phyloP scores from a whole-genome alignment of 2,329 filamentous ascomycete species.

The Penicillium frequentans region DNA sequence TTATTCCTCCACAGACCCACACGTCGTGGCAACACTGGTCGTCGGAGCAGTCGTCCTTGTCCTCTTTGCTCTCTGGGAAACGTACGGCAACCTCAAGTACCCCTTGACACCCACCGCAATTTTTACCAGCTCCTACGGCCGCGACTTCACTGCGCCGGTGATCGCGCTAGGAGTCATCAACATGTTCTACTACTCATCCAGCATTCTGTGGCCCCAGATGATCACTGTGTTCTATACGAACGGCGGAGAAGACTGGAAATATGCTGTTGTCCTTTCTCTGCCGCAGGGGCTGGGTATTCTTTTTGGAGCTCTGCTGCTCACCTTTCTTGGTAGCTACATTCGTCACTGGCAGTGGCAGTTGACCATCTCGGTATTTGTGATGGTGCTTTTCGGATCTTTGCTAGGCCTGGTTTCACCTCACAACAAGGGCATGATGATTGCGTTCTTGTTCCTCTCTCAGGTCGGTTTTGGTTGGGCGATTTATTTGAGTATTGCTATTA shows the following conservation, averaged over 20 bases:
- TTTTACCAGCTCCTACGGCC: constrained; percentile 46
- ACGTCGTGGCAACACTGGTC: constrained; percentile 40
- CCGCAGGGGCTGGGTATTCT: constrained; percentile 49
- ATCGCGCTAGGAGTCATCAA: constrained; percentile 49
- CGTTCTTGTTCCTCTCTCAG: constrained; percentile 49
- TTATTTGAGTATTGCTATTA: constrained; percentile 51
- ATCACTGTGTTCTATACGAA: constrained; percentile 47
- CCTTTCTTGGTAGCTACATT: constrained; percentile 44
- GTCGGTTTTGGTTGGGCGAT: constrained; percentile 50
- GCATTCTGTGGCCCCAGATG: constrained; percentile 51
- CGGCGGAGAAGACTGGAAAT: constrained; percentile 34
- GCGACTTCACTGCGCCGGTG: constrained; percentile 51
- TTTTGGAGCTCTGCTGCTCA: constrained; percentile 45
- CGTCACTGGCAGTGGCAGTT: constrained; percentile 51
- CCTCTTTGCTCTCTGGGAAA: constrained; percentile 43
- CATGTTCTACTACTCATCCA: constrained; percentile 55
- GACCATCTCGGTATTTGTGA: constrained; percentile 44
- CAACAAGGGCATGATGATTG: constrained; percentile 49
- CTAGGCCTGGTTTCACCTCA: constrained; percentile 46
- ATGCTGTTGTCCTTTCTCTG: constrained; percentile 41
- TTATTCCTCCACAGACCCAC: constrained; percentile 35
- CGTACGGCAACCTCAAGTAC: constrained; percentile 37
- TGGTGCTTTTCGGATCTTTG: constrained; percentile 51
- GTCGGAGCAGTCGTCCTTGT: constrained; percentile 37
- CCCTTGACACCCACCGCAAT: constrained; percentile 47